Conservation (phyloP, 306 rosid species). For the Cucurbita pepo region DNA sequence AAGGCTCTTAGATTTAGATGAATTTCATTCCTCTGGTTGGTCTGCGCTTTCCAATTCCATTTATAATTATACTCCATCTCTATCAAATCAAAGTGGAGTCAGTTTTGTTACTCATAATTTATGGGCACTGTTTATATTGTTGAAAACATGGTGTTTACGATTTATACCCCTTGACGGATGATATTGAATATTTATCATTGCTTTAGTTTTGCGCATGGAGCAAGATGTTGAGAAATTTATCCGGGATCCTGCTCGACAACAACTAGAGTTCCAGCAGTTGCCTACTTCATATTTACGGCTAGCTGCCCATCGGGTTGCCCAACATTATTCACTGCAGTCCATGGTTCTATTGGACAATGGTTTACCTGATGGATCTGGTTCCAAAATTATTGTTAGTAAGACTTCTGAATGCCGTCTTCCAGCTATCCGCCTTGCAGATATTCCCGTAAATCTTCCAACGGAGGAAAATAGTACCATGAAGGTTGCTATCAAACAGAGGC, state of each 20-base stretch:
- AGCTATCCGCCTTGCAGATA: conserved; percentile 72
- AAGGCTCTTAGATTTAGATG: not conserved
- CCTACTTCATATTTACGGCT: conserved; percentile 90
- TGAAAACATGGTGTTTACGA: not conserved
- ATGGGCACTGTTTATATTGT: not conserved
- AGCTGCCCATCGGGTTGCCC: conserved; percentile 99
- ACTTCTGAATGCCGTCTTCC: conserved; percentile 69
- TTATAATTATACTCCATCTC: not conserved
- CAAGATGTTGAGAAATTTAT: conserved; percentile 87
- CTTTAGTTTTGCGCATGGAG: conserved; percentile 89
- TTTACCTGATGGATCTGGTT: conserved; percentile 81
- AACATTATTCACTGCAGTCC: conserved; percentile 82
- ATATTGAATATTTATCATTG: not conserved
- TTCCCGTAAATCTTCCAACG: conserved; percentile 54
- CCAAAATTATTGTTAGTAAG: conserved; percentile 84
- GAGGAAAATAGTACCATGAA: conserved; percentile 45
- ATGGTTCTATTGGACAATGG: conserved; percentile 83
- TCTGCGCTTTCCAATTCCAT: not conserved
- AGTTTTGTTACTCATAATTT: not conserved
- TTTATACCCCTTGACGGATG: not conserved
- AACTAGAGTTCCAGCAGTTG: conserved; percentile 81
- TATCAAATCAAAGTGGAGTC: not conserved
- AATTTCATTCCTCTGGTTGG: not conserved
- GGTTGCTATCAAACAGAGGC: conserved; percentile 94
- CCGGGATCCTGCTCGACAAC: conserved; percentile 70